These are phyloP conservation scores for Gyrodon lividus DNA, from an alignment of 768 basidiomycete species.

Conservation along the genomic window DNA sequence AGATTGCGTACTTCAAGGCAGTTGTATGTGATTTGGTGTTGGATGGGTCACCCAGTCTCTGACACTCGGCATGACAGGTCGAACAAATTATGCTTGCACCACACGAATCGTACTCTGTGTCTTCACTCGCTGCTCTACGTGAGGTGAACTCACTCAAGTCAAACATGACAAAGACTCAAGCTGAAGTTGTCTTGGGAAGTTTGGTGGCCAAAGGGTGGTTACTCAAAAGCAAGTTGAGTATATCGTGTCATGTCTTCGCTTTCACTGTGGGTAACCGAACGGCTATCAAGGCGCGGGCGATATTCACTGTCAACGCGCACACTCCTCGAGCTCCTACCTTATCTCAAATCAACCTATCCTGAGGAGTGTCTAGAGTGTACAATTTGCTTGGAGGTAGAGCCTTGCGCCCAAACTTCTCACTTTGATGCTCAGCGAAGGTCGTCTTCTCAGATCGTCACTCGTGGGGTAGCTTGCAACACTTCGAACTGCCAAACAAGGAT, in stretches of 20 bases:
- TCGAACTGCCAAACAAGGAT: conserved; percentile 61
- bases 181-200: conserved; percentile 67
- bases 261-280: conserved; percentile 1
- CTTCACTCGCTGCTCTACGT: conserved; percentile 73
- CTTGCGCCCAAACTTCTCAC: neutral
- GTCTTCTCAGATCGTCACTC: conserved; percentile 58
- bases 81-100: conserved; percentile 87
- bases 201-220: conserved; percentile 87
- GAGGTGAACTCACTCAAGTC: conserved; percentile 59
- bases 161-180: conserved; percentile 74
- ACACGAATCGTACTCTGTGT: conserved; percentile 69
- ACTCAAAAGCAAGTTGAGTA: conserved; percentile 66
- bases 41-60: neutral
- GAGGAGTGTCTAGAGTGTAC: conserved; percentile 73
- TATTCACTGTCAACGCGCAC: conserved; percentile 78
- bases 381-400: conserved; percentile 64
- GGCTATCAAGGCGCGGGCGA: conserved; percentile 51
- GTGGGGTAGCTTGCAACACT: conserved; percentile 61
- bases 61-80: conserved; percentile 49
- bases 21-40: conserved; percentile 50
- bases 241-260: neutral
- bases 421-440: neutral
- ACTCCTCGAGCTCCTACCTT: conserved; percentile 68
- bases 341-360: conserved; percentile 70
- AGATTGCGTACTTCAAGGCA: conserved; percentile 84